Base-by-base conservation (phyloP, 352 stramenopile genomes). In the Globisporangium camurandrum region DNA sequence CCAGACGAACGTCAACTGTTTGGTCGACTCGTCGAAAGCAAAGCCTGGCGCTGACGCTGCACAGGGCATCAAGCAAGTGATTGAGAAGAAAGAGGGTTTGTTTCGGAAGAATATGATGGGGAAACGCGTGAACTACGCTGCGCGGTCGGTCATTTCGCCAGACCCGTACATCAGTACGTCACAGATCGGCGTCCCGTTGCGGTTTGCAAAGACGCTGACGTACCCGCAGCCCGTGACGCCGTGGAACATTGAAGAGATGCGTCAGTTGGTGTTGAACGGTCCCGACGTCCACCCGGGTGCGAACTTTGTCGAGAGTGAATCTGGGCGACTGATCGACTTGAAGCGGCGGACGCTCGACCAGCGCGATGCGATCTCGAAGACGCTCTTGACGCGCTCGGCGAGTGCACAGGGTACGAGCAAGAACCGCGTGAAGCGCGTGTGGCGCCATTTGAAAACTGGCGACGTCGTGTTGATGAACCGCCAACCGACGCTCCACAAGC, bases 81-180 rank as follows among this genome's bases (percentile, higher is more conserved):
- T 99, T 45, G 97, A 99, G 74, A 98, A 98, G 69, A 99, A 99
- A 69, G 95, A 99, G 69, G 97, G 97, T 57, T 83, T 99, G 11
- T 99, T 99, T 71, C 94, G 97, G 34, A 99, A 99, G 71, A 78
- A 94, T 61, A 95, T 95, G 85, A 95, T 95, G 85, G 97, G 97
- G 43, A 99, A 99, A 78, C 96, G 97, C 57, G 97, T 99, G 20
- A 98, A 99, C 75, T 99, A 97, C 71, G 95, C 96, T 0, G 98
- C 97, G 54, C 91, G 97, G 8, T 99, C 94, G 11, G 97, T 99
- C 51, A 99, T 99, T 66, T 99, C 95, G 43, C 97, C 97, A 2
- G 97, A 99, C 51, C 96, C 96, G 34, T 99, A 99, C 75, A 97
- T 99, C 50, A 96, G 95, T 62, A 99, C 95, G n/a, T 98, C 97